Evolutionary conservation across 1,284 basidiomycete genomes (phyloP), one percentile per base, ranked within the genome.

Genomic region (Fomitopsis schrenkii): DNA sequence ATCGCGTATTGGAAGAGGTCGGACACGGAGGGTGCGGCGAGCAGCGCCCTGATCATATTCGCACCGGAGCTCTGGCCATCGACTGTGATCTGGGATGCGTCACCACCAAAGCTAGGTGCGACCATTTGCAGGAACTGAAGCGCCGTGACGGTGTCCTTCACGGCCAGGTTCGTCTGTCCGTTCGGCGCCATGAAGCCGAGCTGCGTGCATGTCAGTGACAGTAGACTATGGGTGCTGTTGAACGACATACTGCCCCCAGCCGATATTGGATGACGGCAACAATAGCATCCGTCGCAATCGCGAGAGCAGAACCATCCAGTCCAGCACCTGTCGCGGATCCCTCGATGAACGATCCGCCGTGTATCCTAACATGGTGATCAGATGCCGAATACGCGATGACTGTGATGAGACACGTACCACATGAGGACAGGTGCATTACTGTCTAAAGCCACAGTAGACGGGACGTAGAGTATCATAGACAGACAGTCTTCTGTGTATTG

Each of bases 1-100:
- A 94, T 91, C 0, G 87, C 90, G 42, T 82, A 87, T 59, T 81
- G 78, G 77, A 94, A 94, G 46, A 92, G 75, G 1, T 81, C 79
- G 17, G 80, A 77, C 0, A 86, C 90, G 9, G 83, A 83, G 2
- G 91, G 90, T 0, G 77, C 77, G 19, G 86, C 89, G 46, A 92
- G 79, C 35, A 94, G 75, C 1, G 89, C 85, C 61, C 94, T 83
- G 66, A 97, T 83, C 79, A 96, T 83, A 61, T 81, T 84, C 0
- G 90, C 95, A 44, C 95, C 95, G 36, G 86, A 86, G 69, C 92
- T 94, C 74, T 97, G 94, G 5, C 95, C 95, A 26, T 92, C 93
- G 22, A 97, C 67, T 0, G 93, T 95, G 66, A 97, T 83, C 65
- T 83, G 83, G 4, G 79, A 79, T 3, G 78, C 56, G 61, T 78